A percentile compares a stretch with the other conserved stretches of the same genome.
phyloP scores from a whole-genome alignment of 352 stramenopile species.

The Globisporangium lucens region DNA sequence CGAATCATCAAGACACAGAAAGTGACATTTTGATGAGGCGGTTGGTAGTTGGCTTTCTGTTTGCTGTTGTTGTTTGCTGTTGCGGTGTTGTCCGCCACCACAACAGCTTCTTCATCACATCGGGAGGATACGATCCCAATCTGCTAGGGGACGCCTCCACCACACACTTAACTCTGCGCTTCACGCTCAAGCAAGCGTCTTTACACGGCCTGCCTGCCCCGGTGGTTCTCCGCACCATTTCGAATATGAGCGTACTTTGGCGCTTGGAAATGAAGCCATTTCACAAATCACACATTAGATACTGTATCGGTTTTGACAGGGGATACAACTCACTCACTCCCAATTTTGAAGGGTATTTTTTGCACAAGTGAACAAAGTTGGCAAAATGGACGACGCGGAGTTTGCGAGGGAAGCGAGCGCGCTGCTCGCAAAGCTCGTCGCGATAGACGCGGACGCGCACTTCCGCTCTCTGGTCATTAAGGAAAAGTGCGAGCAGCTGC shows the following conservation, averaged over 20 bases:
- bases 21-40: constrained; percentile 5
- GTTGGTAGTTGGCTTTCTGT: neutral
- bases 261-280: too few species aligned
- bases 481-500: constrained; percentile 37
- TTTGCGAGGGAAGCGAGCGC: constrained; percentile 3
- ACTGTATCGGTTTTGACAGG: neutral
- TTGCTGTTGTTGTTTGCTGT: neutral
- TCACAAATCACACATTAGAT: too few species aligned
- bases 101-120: too few species aligned
- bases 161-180: too few species aligned
- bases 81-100: too few species aligned
- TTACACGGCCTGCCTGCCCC: too few species aligned
- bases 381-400: neutral
- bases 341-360: neutral
- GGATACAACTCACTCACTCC: neutral
- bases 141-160: too few species aligned
- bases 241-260: too few species aligned
- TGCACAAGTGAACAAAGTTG: neutral
- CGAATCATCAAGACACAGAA: constrained; percentile 3
- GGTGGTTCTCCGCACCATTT: too few species aligned
- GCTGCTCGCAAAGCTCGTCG: constrained; percentile 16
- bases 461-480: constrained; percentile 31
- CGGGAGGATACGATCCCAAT: too few species aligned
- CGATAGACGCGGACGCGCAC: constrained; percentile 30
- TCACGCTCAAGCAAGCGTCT: too few species aligned